Conservation (phyloP, 2,329 filamentous ascomycete species). For the Drechmeria coniospora region DNA sequence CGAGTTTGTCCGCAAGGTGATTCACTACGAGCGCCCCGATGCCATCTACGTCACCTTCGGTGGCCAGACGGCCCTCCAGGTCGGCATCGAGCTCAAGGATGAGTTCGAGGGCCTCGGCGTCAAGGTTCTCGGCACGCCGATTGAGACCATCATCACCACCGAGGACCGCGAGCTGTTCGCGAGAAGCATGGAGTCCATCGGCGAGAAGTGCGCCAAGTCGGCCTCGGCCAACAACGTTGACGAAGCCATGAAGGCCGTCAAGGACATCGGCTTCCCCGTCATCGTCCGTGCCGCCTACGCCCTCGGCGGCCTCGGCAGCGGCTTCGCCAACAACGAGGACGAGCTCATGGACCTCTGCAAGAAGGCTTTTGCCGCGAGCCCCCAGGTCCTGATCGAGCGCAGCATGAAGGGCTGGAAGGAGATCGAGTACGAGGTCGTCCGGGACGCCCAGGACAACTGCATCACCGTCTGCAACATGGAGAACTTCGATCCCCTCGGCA, state of each 20-base stretch:
- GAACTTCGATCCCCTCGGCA: conserved; percentile 96
- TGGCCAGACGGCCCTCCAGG: conserved; percentile 90
- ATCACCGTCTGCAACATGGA: conserved; percentile 99
- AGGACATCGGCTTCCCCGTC: conserved; percentile 87
- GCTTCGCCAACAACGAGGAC: conserved; percentile 78
- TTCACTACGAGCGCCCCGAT: conserved; percentile 84
- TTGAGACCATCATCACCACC: conserved; percentile 95
- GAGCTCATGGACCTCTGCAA: conserved; percentile 79
- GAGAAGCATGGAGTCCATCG: conserved; percentile 94
- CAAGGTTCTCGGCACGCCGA: conserved; percentile 87
- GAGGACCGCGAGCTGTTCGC: conserved; percentile 97
- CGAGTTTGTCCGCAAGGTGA: conserved; percentile 95
- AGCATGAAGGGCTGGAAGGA: conserved; percentile 99
- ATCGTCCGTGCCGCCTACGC: conserved; percentile 96
- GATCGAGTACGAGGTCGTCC: conserved; percentile 96
- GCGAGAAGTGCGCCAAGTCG: conserved; percentile 95
- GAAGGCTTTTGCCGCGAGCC: conserved; percentile 88
- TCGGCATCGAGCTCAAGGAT: conserved; percentile 94
- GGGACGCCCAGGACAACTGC: conserved; percentile 91
- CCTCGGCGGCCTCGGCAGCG: conserved; percentile 84
- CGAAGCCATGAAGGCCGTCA: conserved; percentile 76
- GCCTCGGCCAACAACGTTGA: conserved; percentile 80
- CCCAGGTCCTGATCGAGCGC: conserved; percentile 89
- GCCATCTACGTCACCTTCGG: conserved; percentile 97
- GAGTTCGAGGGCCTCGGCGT: conserved; percentile 89